Evolutionary conservation across 768 basidiomycete genomes (phyloP), one percentile per base, ranked within the genome.

Genomic region (Porpolomopsis calyptriformis): DNA sequence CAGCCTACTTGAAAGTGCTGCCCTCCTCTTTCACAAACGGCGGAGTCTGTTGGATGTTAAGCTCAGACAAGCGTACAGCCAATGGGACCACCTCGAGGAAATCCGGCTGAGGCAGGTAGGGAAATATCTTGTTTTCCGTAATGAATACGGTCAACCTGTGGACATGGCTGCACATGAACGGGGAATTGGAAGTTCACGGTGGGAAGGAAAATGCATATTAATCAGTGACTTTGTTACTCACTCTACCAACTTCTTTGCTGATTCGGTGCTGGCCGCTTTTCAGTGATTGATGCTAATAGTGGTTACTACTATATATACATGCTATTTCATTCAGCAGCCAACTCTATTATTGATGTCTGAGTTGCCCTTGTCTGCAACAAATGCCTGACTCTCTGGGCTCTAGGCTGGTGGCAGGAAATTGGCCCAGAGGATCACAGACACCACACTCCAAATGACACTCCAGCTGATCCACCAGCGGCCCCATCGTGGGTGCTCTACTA

Each of bases 391-490:
- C 29, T 7, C 14, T 7, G 29, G 29, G 7, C 7, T 39, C 36
- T 38, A 94, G 0, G 93, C 94, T n/a, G 94, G 94, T 0, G 94
- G 94, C 24, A 94, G 71, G 57, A 92, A 93, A 2, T 76, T 74
- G 1, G 71, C 74, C 92, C 91, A 98, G 0, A 94, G 66, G 3
- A 89, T 71, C 16, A 82, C 60, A 9, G 80, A 80, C 14, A 80
- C 55, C 1, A 69, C 61, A 3, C 85, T 81, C 91, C 93, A 98
- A 0, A 82, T 50, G 1, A 84, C 57, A 45, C 76, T 79, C 87
- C 92, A 99, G 9, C 62, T 58, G 2, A 92, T 64, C 86, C 91
- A 97, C 36, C 60, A 60, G 35, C 55, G 69, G 2, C 78, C 84
- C 57, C 62, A 69, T 4, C 12, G 16, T 4, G 72, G 74, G 20